These are phyloP conservation scores for Talaromyces sp. DNA, from an alignment of 2,329 filamentous ascomycete genomes.

Conservation along the genomic window DNA sequence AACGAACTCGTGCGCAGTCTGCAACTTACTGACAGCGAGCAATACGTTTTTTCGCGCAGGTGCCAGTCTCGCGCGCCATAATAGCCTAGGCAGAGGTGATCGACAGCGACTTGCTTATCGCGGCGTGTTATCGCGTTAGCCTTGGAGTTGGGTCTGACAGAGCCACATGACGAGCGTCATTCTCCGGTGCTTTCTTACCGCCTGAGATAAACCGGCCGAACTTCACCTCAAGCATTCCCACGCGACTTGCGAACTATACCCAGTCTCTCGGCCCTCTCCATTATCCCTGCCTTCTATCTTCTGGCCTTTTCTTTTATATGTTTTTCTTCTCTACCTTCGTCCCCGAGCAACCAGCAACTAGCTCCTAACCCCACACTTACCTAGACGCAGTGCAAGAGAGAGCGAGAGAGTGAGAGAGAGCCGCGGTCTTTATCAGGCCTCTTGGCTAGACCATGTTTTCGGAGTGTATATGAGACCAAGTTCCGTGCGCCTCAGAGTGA, in stretches of 20 bases:
- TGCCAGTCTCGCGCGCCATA: not conserved
- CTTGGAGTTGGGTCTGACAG: conserved; percentile 3
- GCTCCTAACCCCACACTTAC: not conserved
- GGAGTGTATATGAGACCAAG: conserved; percentile 64
- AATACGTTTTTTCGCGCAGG: not conserved
- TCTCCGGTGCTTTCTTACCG: conserved; percentile 12
- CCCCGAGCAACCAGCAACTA: not conserved
- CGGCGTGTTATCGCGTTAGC: not conserved
- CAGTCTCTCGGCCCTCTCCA: not conserved
- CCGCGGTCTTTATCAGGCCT: not conserved
- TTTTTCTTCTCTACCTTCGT: not conserved
- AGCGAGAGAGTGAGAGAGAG: not conserved
- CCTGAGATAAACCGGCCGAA: conserved; percentile 6
- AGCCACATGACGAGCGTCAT: conserved; percentile 30
- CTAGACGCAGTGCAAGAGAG: no score
- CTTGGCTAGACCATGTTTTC: conserved; percentile 62
- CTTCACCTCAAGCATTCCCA: conserved; percentile 6
- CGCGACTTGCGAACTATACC: not conserved
- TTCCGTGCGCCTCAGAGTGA: no score
- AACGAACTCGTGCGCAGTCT: not conserved
- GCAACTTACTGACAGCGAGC: not conserved
- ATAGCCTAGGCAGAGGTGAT: not conserved
- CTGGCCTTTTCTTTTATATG: not conserved
- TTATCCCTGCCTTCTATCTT: not conserved
- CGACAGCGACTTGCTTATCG: not conserved